A percentile compares a stretch with the other conserved stretches of the same genome.
phyloP scores from a whole-genome alignment of 2,329 filamentous ascomycete genomes.

The Sarocladium strictum region DNA sequence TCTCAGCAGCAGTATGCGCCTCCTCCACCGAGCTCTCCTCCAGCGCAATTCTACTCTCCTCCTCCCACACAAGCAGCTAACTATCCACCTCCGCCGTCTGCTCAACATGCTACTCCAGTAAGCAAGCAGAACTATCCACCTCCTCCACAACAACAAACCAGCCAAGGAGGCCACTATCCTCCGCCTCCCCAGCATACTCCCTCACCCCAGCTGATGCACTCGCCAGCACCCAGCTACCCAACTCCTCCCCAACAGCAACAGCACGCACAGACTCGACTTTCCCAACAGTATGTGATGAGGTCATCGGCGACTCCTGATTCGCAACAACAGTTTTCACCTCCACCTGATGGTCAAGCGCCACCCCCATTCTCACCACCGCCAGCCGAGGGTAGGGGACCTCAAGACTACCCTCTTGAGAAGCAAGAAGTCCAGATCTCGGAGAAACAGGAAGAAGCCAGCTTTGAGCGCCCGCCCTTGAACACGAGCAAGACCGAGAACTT shows the following conservation, averaged over 20 bases:
- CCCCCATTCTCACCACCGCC: slow-evolving; percentile 14
- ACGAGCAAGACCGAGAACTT: slow-evolving; percentile 24
- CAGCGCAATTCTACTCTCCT: slow-evolving; percentile 40
- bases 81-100: slow-evolving; percentile 25
- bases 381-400: slow-evolving; percentile 5
- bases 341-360: slow-evolving; percentile 21
- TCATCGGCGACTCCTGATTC: slow-evolving; percentile 19
- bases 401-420: slow-evolving; percentile 24
- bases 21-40: slow-evolving; percentile 42
- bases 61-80: slow-evolving; percentile 25
- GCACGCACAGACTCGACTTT: slow-evolving; percentile 15
- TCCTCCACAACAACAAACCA: slow-evolving; percentile 6
- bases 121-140: slow-evolving; percentile 10
- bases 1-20: slow-evolving; percentile 36
- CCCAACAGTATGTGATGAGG: slow-evolving; percentile 16
- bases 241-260: slow-evolving; percentile 19
- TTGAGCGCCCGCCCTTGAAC: slow-evolving; percentile 20
- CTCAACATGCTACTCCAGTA: slow-evolving; percentile 18
- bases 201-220: slow-evolving; percentile 15
- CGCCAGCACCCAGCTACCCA: slow-evolving; percentile 19
- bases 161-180: slow-evolving; percentile 14
- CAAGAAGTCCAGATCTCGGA: slow-evolving; percentile 1
- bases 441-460: slow-evolving; percentile 10
- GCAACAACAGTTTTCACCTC: slow-evolving; percentile 25
- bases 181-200: slow-evolving; percentile 19